phyloP scores from a whole-genome alignment of 208 protist species.

The Endotrypanum monterogeii region DNA sequence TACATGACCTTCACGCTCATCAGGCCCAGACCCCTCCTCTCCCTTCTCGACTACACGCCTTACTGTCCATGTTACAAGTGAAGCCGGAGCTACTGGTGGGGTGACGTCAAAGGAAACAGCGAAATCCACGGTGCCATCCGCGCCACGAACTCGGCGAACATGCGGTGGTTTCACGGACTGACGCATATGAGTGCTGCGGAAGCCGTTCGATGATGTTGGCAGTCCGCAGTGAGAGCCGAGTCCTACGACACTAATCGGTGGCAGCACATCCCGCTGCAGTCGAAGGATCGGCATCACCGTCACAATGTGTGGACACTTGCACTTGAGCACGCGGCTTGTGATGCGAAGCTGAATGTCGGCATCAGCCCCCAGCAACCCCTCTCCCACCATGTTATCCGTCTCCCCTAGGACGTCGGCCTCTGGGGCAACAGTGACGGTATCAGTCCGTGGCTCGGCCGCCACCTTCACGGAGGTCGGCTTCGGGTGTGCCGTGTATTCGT shows the following conservation, averaged over 20 bases:
- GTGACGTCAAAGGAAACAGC: constrained; percentile 58
- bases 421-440: neutral
- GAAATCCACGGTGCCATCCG: constrained; percentile 30
- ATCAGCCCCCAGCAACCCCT: neutral
- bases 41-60: constrained; percentile 4
- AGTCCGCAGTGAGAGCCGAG: constrained; percentile 73
- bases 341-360: constrained; percentile 80
- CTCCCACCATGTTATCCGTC: neutral
- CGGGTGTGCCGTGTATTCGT: neutral
- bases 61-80: constrained; percentile 64
- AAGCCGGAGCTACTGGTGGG: constrained; percentile 51
- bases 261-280: constrained; percentile 53
- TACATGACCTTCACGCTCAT: neutral
- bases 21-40: neutral
- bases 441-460: neutral
- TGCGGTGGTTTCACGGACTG: neutral
- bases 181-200: neutral
- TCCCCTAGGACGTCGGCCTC: neutral
- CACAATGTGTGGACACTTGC: constrained; percentile 90
- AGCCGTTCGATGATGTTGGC: constrained; percentile 7
- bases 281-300: constrained; percentile 79
- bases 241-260: constrained; percentile 58
- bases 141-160: constrained; percentile 17
- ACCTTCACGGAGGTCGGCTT: neutral
- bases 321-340: constrained; percentile 78